Conservation (phyloP, 139 green algal genomes). For the Chlorella sp. region DNA sequence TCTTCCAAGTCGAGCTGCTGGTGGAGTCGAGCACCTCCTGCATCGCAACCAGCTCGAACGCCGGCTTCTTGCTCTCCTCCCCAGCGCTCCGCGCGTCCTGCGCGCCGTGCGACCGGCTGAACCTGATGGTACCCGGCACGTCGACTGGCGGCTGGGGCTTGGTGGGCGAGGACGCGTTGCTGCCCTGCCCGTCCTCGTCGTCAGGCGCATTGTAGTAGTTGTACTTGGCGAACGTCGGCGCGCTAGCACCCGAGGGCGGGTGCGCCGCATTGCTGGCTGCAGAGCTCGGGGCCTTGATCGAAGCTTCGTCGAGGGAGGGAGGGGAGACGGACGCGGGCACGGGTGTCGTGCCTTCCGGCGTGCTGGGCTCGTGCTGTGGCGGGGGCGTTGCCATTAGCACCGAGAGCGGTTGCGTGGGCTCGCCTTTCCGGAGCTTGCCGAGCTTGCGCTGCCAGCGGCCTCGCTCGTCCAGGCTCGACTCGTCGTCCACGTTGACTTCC, state of each 20-base stretch:
- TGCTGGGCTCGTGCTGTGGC: neutral
- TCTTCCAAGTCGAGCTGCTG: neutral
- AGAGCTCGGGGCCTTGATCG: no score
- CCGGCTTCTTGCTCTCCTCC: neutral
- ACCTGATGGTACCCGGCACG: neutral
- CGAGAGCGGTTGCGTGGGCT: neutral
- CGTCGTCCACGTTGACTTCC: no score
- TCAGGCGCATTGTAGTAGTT: neutral
- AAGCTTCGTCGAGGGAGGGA: neutral
- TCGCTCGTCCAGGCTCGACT: neutral
- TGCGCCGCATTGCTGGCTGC: no score
- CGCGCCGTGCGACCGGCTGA: neutral
- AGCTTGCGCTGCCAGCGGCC: neutral
- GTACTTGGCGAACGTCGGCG: neutral
- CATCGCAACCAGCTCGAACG: neutral
- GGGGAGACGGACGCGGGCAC: neutral
- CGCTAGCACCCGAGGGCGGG: no score
- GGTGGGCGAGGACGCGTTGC: neutral
- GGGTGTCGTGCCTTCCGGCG: neutral
- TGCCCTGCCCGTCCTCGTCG: neutral
- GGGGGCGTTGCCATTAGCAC: neutral
- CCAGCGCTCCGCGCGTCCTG: neutral
- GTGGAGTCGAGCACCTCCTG: neutral
- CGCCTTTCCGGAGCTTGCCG: neutral
- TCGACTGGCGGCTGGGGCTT: neutral